Evolutionary conservation across 192 early-diverging fungal genomes (phyloP).

Genomic region (Oehlia diaphana): DNA sequence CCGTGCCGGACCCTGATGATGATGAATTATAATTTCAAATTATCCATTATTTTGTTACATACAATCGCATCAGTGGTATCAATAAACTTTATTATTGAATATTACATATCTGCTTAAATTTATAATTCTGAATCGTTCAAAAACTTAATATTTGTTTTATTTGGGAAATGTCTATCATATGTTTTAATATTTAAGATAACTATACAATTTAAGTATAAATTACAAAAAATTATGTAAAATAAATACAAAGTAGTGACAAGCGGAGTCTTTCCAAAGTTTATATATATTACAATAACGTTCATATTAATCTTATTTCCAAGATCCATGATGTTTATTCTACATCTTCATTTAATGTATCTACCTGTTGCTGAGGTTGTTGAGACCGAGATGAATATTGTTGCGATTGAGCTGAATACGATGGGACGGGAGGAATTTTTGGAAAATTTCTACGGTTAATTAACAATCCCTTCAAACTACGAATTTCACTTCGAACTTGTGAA

Average conservation of each 20-base stretch:
- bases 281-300: no score
- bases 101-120: neutral
- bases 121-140: neutral
- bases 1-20: conserved; percentile 43
- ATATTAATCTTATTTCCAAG: neutral
- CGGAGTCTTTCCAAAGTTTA: no score
- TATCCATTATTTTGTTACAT: neutral
- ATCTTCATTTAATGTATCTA: neutral
- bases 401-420: neutral
- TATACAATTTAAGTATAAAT: neutral
- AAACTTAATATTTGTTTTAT: neutral
- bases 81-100: neutral
- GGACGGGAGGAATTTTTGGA: conserved; percentile 28
- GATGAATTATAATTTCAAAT: neutral
- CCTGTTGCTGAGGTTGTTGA: neutral
- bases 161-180: no score
- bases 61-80: neutral
- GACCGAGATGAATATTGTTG: neutral
- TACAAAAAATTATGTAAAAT: neutral
- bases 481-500: conserved; percentile 37
- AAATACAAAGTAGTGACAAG: neutral
- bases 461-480: conserved; percentile 40
- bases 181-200: neutral
- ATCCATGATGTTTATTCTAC: neutral
- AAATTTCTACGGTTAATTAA: conserved; percentile 42